Conservation (phyloP, 306 rosid species). For the Malus sylvestris region DNA sequence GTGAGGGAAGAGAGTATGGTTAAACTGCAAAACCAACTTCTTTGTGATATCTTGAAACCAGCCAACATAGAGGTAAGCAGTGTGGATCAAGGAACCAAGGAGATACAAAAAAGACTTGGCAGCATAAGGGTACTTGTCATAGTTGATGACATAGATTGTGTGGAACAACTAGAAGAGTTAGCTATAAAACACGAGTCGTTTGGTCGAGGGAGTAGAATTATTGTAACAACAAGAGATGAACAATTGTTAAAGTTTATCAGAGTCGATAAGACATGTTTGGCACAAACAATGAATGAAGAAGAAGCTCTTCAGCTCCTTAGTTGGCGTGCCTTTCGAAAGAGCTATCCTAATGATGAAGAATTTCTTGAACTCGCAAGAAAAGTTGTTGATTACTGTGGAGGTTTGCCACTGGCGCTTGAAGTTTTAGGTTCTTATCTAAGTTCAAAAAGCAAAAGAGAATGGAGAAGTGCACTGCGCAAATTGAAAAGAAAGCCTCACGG, state of each 20-base stretch:
- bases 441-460: conserved; percentile 7
- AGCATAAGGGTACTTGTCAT: conserved; percentile 1
- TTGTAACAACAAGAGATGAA: conserved; percentile 19
- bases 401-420: conserved; percentile 39
- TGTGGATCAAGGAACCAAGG: background rate
- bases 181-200: background rate
- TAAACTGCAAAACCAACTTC: conserved; percentile 16
- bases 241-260: background rate
- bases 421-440: conserved; percentile 27
- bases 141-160: background rate
- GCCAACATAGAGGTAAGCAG: background rate
- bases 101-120: background rate
- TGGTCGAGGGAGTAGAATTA: conserved; percentile 18
- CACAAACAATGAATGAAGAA: background rate
- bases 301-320: conserved; percentile 21
- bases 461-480: conserved; percentile 23
- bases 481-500: background rate
- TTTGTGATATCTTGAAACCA: background rate
- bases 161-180: background rate
- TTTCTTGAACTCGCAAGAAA: background rate
- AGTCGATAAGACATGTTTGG: background rate
- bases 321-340: conserved; percentile 25
- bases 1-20: background rate
- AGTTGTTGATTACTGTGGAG: conserved; percentile 15
- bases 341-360: background rate